Conservation (phyloP, 1,139 yeast species). For the Candida sanyaensis region DNA sequence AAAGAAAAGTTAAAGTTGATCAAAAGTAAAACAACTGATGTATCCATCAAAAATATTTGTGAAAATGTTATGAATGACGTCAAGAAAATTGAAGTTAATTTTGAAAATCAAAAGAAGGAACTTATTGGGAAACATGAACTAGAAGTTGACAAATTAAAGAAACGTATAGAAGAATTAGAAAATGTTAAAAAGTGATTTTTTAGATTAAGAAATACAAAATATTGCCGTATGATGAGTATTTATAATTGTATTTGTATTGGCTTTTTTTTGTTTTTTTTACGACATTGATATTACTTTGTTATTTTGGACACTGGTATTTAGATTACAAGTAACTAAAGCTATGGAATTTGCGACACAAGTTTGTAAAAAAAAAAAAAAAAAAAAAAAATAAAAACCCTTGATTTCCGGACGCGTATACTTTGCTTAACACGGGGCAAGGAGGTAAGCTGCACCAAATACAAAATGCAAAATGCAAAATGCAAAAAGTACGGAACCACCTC, state of each 20-base stretch:
- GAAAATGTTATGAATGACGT: slow-evolving; percentile 24
- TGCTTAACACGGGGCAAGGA: too few relatives aligned
- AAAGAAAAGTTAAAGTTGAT: slow-evolving; percentile 26
- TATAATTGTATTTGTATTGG: not conserved
- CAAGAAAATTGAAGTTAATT: not conserved
- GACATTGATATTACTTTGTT: too few relatives aligned
- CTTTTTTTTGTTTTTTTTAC: too few relatives aligned
- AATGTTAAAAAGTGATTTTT: not conserved
- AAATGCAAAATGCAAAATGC: too few relatives aligned
- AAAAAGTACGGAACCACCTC: too few relatives aligned
- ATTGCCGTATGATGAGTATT: not conserved
- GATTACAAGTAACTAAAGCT: too few relatives aligned
- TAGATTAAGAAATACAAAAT: not conserved
- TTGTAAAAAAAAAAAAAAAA: too few relatives aligned
- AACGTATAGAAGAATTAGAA: not conserved
- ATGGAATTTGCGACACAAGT: too few relatives aligned
- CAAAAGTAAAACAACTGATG: slow-evolving; percentile 23
- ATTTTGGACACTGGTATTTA: too few relatives aligned
- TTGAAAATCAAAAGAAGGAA: not conserved
- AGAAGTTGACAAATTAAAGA: not conserved
- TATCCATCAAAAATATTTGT: slow-evolving; percentile 23
- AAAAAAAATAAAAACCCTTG: too few relatives aligned
- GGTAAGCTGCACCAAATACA: too few relatives aligned
- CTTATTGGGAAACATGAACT: not conserved
- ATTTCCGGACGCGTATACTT: too few relatives aligned